Percentiles rank a stretch among this genome's conserved stretches.
Evolutionary conservation across 2,329 filamentous ascomycete species (phyloP).

Genomic region (Phyllosticta citribraziliensis): DNA sequence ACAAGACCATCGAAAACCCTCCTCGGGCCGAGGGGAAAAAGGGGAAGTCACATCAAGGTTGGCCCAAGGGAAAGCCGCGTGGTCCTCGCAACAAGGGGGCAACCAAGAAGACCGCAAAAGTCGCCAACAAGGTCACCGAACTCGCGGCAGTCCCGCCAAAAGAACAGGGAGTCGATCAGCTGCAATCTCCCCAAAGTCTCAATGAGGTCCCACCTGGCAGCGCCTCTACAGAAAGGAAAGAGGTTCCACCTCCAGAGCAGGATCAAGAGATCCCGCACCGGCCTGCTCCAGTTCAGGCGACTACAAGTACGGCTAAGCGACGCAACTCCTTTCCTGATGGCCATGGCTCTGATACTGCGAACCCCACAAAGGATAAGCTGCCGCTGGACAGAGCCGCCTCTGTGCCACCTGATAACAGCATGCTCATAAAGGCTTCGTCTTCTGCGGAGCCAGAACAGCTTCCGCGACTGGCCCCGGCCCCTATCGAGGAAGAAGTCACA

Average conservation of each 20-base stretch:
- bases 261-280: background rate
- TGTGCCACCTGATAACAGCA: conserved; percentile 20
- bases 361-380: background rate
- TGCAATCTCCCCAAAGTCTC: conserved; percentile 25
- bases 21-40: conserved; percentile 20
- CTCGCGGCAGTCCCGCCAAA: conserved; percentile 1
- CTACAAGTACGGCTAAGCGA: background rate
- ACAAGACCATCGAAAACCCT: conserved; percentile 11
- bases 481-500: conserved; percentile 27
- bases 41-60: conserved; percentile 29
- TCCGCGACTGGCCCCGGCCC: background rate
- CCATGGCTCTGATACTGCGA: background rate
- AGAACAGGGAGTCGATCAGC: conserved; percentile 17
- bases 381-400: conserved; percentile 7
- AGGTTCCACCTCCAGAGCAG: background rate
- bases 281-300: background rate
- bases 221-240: background rate
- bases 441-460: background rate
- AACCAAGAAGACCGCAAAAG: conserved; percentile 29
- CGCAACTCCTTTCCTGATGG: conserved; percentile 4
- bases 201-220: conserved; percentile 17
- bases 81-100: conserved; percentile 27
- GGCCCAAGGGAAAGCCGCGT: conserved; percentile 38
- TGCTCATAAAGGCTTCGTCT: conserved; percentile 3
- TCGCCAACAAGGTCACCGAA: conserved; percentile 13